Base-by-base conservation (phyloP, 2,329 filamentous ascomycete species). In the Sphaerulina vaccinii region DNA sequence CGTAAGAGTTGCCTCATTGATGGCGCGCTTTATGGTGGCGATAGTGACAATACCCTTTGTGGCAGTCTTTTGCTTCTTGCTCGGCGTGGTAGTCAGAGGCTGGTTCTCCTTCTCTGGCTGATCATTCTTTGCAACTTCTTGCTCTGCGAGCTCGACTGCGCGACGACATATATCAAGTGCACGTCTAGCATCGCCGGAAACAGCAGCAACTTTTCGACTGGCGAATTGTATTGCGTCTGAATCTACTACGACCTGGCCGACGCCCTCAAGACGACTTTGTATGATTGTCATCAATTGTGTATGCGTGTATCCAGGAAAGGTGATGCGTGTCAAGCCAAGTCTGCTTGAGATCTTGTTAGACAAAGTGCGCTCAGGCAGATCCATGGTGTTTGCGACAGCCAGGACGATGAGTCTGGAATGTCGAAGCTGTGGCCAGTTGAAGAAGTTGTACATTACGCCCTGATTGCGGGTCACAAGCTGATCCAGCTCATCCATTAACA, bases 391-490 rank as follows among this genome's bases (percentile, higher is more conserved):
- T 46, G 93, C 95, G 15, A 99, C 93, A 9, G 95, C 95, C 5
- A 99, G 82, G 5, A 99, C 95, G 69, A 99, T 96, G 38, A 99
- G 79, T 42, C 91, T 84, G 48, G 90, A 96, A 71, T 99, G 91
- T 43, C 88, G 83, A 48, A 97, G 77, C 9, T 89, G 88, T 3
- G 93, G 93, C 93, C 93, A 99, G 67, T 99, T 99, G 80, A 99
- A 99, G 71, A 99, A 99, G 71, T 99, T 99, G 75, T 99, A 99
- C 93, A 99, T 99, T 72, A 99, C 93, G n/a, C 89, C 92, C 70
- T 99, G 95, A 65, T 96, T 97, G 67, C 92, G 93, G 10, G 93
- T 99, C 4, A 99, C 95, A 6, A 99, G 81, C 72, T 99, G 93
- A 68, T 99, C 93, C 41, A 99, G 79, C 72, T 99, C 93, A 65